Evolutionary conservation across 2,329 filamentous ascomycete genomes (phyloP), one percentile per base, ranked within the genome.

Genomic region (Geosmithia putterillii): DNA sequence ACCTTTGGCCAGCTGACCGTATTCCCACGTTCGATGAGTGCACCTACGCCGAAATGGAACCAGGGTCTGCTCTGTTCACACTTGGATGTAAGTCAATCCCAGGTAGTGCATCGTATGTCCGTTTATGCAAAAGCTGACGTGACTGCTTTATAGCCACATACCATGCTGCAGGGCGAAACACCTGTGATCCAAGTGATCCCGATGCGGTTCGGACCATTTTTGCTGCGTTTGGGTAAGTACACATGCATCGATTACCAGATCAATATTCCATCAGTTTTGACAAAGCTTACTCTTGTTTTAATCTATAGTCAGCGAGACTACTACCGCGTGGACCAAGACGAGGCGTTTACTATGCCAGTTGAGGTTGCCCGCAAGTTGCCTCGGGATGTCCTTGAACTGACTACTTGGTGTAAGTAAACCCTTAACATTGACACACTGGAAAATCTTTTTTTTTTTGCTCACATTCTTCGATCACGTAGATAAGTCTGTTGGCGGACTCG

Each of bases 31-130:
- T 23, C 3, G 42, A 44, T 20, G 42, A 44, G 23, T 23, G 20
- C 20, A 32, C 22, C 22, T 44, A 44, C 25, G 42, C 42, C 17
- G 42, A 44, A 23, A 40, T 44, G 42, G 42, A n/a, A n/a, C 36
- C 42, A 6, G 42, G 42, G 8, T 44, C 42, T 32, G 42, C 36
- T 9, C 22, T 44, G 10, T 44, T 44, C 17, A 44, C 42, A 4
- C 42, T 44, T 40, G 42, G 42, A 17, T 39, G 42, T 44, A 36
- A 40, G 38, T 20, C 15, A 36, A 9, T 6, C 8, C 18, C n/a
- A 15, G 7, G 10, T 38, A 37, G 10, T 15, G 15, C 18, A 28
- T 2, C 20, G n/a, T 15, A 10, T 5, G 35, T 3, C 10, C 3
- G 18, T 10, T 25, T 12, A 10, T 38, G 23, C 23, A 7, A 25